Conservation (phyloP, 2,329 filamentous ascomycete species). For the Colletotrichum brevisporum region DNA sequence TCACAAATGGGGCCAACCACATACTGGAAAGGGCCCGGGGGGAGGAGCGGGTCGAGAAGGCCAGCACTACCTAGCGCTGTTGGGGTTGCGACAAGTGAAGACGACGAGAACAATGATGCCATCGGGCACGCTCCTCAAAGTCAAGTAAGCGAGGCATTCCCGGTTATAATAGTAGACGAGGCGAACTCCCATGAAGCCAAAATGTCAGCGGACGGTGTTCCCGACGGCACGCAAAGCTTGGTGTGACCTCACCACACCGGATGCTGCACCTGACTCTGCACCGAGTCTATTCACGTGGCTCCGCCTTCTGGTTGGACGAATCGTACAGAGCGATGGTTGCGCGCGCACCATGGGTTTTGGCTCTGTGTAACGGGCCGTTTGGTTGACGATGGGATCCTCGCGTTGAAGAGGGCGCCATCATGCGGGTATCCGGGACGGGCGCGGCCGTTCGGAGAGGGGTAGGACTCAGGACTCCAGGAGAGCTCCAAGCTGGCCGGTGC, state of each 20-base stretch:
- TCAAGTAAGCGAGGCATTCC: not conserved
- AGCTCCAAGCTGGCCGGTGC: not conserved
- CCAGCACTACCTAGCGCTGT: not conserved
- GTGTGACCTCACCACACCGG: not conserved
- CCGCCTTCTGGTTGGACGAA: not conserved
- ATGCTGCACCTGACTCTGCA: not conserved
- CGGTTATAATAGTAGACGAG: not conserved
- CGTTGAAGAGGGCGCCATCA: slow-evolving; percentile 18
- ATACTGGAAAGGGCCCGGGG: too few species aligned
- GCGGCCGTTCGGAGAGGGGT: not conserved
- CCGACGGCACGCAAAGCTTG: not conserved
- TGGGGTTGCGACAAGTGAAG: not conserved
- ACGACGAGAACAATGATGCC: not conserved
- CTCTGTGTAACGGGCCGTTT: not conserved
- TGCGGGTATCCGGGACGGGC: slow-evolving; percentile 18
- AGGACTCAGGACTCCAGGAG: too few species aligned
- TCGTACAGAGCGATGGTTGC: slow-evolving; percentile 1
- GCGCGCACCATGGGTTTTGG: not conserved
- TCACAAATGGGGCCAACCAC: not conserved
- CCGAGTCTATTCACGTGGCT: not conserved
- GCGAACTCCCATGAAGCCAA: slow-evolving; percentile 9
- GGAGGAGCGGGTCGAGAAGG: too few species aligned
- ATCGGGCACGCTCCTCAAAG: not conserved
- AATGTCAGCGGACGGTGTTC: not conserved
- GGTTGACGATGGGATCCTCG: slow-evolving; percentile 6